A percentile compares a stretch with the other conserved stretches of the same genome.
phyloP scores from a whole-genome alignment of 257 asterid genomes.

The Oldenlandia corymbosa region DNA sequence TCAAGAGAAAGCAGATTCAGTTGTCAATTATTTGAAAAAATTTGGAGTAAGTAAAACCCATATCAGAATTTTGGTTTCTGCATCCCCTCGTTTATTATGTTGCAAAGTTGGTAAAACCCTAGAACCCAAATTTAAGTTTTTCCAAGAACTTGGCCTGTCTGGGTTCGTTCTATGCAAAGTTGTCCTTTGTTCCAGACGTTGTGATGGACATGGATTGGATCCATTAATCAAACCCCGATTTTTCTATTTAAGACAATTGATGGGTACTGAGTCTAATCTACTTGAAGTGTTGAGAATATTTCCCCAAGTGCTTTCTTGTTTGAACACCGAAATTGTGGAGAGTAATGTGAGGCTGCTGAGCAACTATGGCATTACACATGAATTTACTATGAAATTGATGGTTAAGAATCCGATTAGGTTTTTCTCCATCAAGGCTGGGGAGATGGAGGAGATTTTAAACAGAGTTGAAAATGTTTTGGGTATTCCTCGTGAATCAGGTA shows the following conservation, averaged over 20 bases:
- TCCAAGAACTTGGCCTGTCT: slow-evolving; percentile 22
- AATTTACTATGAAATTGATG: slow-evolving; percentile 2
- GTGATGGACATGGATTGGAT: slow-evolving; percentile 4
- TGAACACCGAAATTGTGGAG: too few species aligned
- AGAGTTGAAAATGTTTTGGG: slow-evolving; percentile 24
- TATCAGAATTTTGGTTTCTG: slow-evolving; percentile 13
- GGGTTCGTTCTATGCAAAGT: slow-evolving; percentile 12
- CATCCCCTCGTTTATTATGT: slow-evolving; percentile 9
- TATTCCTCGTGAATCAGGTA: slow-evolving; percentile 12
- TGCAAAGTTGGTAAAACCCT: slow-evolving; percentile 19
- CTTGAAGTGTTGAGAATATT: slow-evolving; percentile 11
- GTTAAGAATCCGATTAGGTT: slow-evolving; percentile 3
- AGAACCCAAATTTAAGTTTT: slow-evolving; percentile 16
- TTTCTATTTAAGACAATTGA: slow-evolving; percentile 15
- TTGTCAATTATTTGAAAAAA: slow-evolving; percentile 19
- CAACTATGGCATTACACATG: slow-evolving; percentile 15
- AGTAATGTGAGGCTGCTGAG: background rate
- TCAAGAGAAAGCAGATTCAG: slow-evolving; percentile 13
- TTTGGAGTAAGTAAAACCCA: slow-evolving; percentile 21
- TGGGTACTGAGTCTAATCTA: slow-evolving; percentile 15
- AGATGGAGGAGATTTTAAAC: slow-evolving; percentile 9
- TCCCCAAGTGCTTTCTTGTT: slow-evolving; percentile 15
- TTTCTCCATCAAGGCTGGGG: background rate
- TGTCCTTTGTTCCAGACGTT: background rate
- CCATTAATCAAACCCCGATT: slow-evolving; percentile 6